Percentiles rank a stretch among this genome's conserved stretches.
phyloP scores from a whole-genome alignment of 2,329 filamentous ascomycete genomes.

The Metarhizium guizhouense region DNA sequence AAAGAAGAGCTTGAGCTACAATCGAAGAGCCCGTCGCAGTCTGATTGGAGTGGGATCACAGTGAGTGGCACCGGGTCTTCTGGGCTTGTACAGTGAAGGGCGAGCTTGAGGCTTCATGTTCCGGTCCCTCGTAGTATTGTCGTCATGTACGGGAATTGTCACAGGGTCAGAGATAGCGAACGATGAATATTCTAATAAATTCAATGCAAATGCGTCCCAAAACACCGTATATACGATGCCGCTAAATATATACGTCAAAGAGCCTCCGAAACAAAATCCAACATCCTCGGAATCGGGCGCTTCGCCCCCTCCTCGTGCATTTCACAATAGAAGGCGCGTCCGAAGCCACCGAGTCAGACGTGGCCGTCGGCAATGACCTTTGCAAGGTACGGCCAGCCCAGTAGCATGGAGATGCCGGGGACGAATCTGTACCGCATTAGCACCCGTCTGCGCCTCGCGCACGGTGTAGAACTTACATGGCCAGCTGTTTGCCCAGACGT shows the following conservation, averaged over 20 bases:
- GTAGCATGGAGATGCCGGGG: conserved; percentile 22
- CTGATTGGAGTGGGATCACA: background rate
- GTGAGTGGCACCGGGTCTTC: background rate
- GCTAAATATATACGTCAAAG: background rate
- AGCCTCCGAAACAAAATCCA: background rate
- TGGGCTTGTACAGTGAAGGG: too few species aligned
- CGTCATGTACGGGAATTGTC: too few species aligned
- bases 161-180: too few species aligned
- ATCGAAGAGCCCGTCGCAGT: background rate
- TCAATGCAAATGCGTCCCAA: background rate
- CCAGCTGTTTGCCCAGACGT: conserved; percentile 20
- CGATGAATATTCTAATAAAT: background rate
- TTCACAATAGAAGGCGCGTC: background rate
- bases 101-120: too few species aligned
- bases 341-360: conserved; percentile 12
- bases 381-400: conserved; percentile 26
- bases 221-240: background rate
- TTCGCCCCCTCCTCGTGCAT: background rate
- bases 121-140: too few species aligned
- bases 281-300: background rate
- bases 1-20: conserved; percentile 1
- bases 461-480: conserved; percentile 20
- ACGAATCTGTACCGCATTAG: conserved; percentile 20
- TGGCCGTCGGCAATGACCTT: conserved; percentile 21
- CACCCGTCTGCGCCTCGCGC: background rate